phyloP scores from a whole-genome alignment of 2,329 filamentous ascomycete species.

The Sporothrix brasiliensis region DNA sequence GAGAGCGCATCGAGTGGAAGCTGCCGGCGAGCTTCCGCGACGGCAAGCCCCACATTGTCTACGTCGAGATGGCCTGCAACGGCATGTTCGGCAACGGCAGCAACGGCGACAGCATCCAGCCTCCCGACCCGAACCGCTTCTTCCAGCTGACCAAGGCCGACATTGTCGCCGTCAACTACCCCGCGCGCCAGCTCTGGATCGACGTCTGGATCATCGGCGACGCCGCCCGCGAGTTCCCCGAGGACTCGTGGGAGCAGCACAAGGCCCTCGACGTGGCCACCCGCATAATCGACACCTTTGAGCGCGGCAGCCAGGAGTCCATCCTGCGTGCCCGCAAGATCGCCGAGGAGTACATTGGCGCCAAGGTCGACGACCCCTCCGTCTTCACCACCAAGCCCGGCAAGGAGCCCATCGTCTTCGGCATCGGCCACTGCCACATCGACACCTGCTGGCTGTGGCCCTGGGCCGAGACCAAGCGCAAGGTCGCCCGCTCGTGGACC shows the following conservation, averaged over 20 bases:
- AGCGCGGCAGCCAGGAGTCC: slow-evolving; percentile 75
- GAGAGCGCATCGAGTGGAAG: slow-evolving; percentile 89
- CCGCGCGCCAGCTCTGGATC: slow-evolving; percentile 79
- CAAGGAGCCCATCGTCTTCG: slow-evolving; percentile 76
- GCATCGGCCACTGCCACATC: slow-evolving; percentile 95
- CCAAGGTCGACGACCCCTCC: slow-evolving; percentile 76
- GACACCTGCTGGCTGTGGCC: slow-evolving; percentile 99
- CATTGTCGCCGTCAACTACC: slow-evolving; percentile 85
- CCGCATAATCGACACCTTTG: slow-evolving; percentile 86
- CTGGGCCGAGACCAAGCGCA: slow-evolving; percentile 95
- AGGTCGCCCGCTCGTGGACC: slow-evolving; percentile 93
- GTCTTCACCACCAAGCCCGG: slow-evolving; percentile 78
- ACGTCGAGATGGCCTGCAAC: slow-evolving; percentile 98
- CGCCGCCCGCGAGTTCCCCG: slow-evolving; percentile 86
- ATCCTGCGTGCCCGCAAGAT: slow-evolving; percentile 81
- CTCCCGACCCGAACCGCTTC: slow-evolving; percentile 81
- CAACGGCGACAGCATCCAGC: slow-evolving; percentile 80
- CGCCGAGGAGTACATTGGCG: slow-evolving; percentile 78
- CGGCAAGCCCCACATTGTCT: slow-evolving; percentile 84
- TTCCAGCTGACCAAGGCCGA: slow-evolving; percentile 76
- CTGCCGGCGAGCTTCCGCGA: slow-evolving; percentile 80
- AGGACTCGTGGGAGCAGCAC: slow-evolving; percentile 86
- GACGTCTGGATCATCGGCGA: slow-evolving; percentile 97
- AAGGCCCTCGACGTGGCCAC: slow-evolving; percentile 82
- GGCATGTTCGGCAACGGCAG: slow-evolving; percentile 95